phyloP scores from a whole-genome alignment of 345 rosid genomes.

The Lumnitzera racemosa region DNA sequence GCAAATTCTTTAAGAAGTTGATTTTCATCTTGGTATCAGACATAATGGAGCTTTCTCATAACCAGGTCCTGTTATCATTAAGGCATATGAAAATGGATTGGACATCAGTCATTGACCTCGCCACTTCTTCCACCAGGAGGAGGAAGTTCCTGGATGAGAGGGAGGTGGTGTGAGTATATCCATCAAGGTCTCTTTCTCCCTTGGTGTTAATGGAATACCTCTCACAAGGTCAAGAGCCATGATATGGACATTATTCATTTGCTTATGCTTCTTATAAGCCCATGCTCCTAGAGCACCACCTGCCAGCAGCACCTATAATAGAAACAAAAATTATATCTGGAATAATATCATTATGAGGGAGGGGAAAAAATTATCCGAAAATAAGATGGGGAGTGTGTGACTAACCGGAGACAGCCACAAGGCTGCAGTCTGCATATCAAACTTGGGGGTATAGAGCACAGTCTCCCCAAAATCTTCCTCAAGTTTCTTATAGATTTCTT shows the following conservation, averaged over 20 bases:
- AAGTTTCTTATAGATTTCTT: constrained; percentile 83
- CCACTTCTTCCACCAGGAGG: constrained; percentile 56
- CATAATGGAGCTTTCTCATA: too few relatives aligned
- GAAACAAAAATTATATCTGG: neutral
- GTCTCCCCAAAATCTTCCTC: constrained; percentile 96
- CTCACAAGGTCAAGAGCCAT: constrained; percentile 84
- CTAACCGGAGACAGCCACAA: constrained; percentile 90
- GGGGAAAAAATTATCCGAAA: neutral
- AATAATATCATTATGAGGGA: neutral
- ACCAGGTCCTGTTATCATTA: neutral
- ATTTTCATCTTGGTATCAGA: too few relatives aligned
- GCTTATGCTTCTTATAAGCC: constrained; percentile 67
- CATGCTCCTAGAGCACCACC: constrained; percentile 68
- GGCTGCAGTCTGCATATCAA: constrained; percentile 87
- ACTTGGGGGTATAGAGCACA: constrained; percentile 85
- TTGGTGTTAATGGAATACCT: constrained; percentile 74
- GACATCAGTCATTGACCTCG: constrained; percentile 13
- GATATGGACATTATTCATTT: constrained; percentile 64
- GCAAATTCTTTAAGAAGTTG: too few relatives aligned
- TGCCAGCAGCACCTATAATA: constrained; percentile 42
- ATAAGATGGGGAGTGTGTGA: constrained; percentile 6
- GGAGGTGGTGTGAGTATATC: constrained; percentile 88
- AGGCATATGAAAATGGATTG: neutral
- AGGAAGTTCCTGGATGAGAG: constrained; percentile 20
- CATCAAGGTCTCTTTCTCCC: constrained; percentile 80